A percentile compares a stretch with the other conserved stretches of the same genome.
phyloP scores from a whole-genome alignment of 441 rosid species.

The Erodium chrysanthum region DNA sequence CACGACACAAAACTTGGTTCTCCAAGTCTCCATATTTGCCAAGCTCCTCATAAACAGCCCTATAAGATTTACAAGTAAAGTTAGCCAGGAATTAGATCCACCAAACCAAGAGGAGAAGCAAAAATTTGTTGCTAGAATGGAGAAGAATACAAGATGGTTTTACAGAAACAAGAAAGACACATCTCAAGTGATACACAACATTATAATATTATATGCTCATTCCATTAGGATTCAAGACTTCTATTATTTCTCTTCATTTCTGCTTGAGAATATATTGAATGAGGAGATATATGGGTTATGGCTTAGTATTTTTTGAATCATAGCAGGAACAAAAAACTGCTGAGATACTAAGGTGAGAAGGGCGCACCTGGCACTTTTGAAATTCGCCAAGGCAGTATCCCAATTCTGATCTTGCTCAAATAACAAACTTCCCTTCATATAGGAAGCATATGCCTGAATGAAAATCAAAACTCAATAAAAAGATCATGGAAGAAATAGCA shows the following conservation, averaged over 20 bases:
- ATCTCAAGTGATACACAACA: background rate
- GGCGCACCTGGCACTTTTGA: conserved; percentile 83
- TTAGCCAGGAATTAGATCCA: conserved; percentile 8
- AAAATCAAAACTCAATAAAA: conserved; percentile 13
- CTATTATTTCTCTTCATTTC: background rate
- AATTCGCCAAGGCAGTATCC: conserved; percentile 80
- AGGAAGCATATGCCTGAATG: conserved; percentile 83
- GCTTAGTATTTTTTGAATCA: background rate
- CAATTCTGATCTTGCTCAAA: conserved; percentile 96
- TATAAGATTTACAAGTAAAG: conserved; percentile 22
- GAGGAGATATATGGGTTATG: conserved; percentile 10
- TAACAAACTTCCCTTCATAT: conserved; percentile 86
- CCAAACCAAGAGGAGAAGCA: conserved; percentile 1
- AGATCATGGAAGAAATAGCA: background rate
- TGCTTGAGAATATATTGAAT: conserved; percentile 8
- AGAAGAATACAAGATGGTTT: background rate
- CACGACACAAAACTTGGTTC: conserved; percentile 90
- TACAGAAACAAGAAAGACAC: background rate
- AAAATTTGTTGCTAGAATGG: background rate
- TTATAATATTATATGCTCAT: background rate
- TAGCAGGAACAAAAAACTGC: conserved; percentile 9
- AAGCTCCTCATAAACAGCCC: conserved; percentile 97
- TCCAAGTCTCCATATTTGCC: conserved; percentile 95
- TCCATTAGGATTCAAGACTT: background rate
- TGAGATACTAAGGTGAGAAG: conserved; percentile 16